Evolutionary conservation across 2,329 filamentous ascomycete species (phyloP).

Genomic region (Calonectria pteridis): DNA sequence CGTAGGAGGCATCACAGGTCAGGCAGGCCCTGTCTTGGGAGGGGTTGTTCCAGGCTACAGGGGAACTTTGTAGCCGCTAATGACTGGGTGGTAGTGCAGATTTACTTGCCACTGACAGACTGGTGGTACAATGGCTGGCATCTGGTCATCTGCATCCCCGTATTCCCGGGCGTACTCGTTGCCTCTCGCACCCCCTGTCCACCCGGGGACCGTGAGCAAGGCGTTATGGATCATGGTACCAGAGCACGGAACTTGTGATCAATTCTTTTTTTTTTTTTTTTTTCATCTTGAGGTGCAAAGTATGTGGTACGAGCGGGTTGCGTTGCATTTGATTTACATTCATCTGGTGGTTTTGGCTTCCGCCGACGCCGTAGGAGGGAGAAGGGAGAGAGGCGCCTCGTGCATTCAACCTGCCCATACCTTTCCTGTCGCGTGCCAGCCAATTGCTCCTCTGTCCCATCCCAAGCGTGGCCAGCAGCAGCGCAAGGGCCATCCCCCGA

Average conservation of each 20-base stretch:
- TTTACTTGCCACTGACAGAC: slow-evolving; percentile 10
- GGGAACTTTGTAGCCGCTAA: slow-evolving; percentile 2
- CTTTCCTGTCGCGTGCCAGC: not conserved
- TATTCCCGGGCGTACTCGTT: slow-evolving; percentile 1
- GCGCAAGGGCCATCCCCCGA: slow-evolving; percentile 7
- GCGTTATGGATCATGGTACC: not conserved
- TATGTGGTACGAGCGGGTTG: not conserved
- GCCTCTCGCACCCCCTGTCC: not conserved
- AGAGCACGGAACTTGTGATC: not conserved
- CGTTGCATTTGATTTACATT: not conserved
- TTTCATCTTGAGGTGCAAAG: not conserved
- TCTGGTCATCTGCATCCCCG: slow-evolving; percentile 7
- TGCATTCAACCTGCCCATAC: not conserved
- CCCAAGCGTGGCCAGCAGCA: not conserved
- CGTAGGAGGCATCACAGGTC: not conserved
- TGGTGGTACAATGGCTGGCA: not conserved
- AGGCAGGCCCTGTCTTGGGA: not conserved
- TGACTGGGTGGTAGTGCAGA: not conserved
- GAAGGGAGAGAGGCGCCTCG: not conserved
- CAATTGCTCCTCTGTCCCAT: not conserved
- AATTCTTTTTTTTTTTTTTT: not conserved
- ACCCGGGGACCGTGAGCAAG: not conserved
- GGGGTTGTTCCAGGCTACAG: not conserved
- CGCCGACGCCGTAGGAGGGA: not conserved
- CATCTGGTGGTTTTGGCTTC: not conserved